phyloP scores from a whole-genome alignment of 202 grass and related monocot species.

The Schoenoplectus triqueter region DNA sequence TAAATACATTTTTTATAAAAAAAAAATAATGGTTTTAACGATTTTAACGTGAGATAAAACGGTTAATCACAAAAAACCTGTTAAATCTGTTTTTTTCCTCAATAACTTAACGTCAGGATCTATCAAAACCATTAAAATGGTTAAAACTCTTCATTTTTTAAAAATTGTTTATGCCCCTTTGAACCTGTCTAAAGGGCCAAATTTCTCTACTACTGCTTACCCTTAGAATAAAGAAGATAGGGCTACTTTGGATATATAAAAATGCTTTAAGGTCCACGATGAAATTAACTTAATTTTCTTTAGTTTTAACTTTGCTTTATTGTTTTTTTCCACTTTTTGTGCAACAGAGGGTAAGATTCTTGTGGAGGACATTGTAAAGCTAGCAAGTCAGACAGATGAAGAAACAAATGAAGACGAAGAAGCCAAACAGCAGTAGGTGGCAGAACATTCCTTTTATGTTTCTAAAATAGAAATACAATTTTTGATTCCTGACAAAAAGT shows the following conservation, averaged over 20 bases:
- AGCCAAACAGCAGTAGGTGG: slow-evolving; percentile 29
- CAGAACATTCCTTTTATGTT: slow-evolving; percentile 32
- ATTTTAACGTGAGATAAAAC: no score
- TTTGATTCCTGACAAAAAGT: slow-evolving; percentile 15
- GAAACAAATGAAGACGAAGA: slow-evolving; percentile 52
- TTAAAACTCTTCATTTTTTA: no score
- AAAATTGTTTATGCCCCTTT: no score
- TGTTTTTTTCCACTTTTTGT: slow-evolving; percentile 1
- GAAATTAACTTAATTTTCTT: neutral
- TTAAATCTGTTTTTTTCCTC: no score
- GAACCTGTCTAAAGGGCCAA: neutral
- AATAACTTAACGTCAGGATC: no score
- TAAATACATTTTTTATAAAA: no score
- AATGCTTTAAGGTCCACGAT: neutral
- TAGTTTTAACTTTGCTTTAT: slow-evolving; percentile 3
- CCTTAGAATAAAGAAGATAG: neutral
- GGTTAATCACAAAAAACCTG: no score
- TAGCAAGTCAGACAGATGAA: slow-evolving; percentile 60
- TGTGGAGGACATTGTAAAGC: slow-evolving; percentile 83
- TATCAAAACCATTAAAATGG: no score
- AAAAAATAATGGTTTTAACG: no score
- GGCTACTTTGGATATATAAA: neutral
- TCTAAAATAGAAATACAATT: slow-evolving; percentile 8
- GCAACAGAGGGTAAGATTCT: slow-evolving; percentile 83
- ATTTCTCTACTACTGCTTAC: neutral